Conservation (phyloP, 148 eudicot species). For the Tetragonia tetragonoides region DNA sequence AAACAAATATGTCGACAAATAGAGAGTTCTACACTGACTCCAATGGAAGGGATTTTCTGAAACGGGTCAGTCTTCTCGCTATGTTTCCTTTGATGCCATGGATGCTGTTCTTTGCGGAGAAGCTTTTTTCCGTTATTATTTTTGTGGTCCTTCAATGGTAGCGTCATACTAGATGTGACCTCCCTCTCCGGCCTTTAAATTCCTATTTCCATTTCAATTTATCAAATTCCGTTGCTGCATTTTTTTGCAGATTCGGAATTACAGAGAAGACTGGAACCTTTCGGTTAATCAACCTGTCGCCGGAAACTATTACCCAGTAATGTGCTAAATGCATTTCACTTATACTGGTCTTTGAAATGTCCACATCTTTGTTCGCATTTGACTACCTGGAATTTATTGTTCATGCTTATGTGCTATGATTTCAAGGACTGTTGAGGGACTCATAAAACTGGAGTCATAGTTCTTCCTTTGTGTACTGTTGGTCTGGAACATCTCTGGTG, state of each 20-base stretch:
- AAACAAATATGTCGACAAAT: constrained; percentile 62
- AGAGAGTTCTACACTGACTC: constrained; percentile 82
- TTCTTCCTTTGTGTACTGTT: neutral
- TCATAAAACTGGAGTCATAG: too few relatives aligned
- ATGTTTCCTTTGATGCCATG: neutral
- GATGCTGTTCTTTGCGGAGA: neutral
- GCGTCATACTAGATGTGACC: too few relatives aligned
- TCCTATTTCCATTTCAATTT: neutral
- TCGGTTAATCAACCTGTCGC: constrained; percentile 68
- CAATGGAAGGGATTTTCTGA: constrained; percentile 83
- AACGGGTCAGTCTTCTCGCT: constrained; percentile 48
- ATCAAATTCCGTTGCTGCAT: neutral
- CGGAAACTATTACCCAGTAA: constrained; percentile 92
- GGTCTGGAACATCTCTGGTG: neutral
- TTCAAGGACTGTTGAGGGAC: neutral
- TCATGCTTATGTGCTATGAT: too few relatives aligned
- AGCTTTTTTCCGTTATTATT: neutral
- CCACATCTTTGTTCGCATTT: too few relatives aligned
- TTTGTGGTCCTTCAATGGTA: neutral
- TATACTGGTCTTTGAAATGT: neutral
- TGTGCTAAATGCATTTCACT: neutral
- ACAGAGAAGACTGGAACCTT: constrained; percentile 80
- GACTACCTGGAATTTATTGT: too few relatives aligned
- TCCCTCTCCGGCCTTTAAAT: too few relatives aligned
- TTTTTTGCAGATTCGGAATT: constrained; percentile 58